Evolutionary conservation across 2,329 filamentous ascomycete genomes (phyloP), one percentile per base, ranked within the genome.

Genomic region (Ascochyta clinopodiicola): DNA sequence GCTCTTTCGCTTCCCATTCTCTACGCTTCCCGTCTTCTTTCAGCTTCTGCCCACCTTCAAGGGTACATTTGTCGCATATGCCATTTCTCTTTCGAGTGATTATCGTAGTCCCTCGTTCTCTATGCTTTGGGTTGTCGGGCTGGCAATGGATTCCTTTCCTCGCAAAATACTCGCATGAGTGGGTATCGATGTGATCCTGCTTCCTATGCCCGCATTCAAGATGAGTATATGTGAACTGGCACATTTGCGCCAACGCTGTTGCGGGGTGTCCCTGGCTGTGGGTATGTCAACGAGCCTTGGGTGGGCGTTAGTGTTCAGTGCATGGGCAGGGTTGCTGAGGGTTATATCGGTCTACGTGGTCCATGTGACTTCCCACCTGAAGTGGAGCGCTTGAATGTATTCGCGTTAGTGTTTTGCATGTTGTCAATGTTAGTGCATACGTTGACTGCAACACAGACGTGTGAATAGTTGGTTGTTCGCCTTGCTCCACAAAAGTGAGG

Each of bases 201-300:
- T 44, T 44, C 9, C 55, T 51, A 27, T 70, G 66, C 7, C 63
- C 63, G 44, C 66, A 67, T 19, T 68, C 63, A 17, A 59, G 52
- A 39, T 53, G 50, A 43, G 38, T 57, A 35, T 44, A 66, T 44
- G 62, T 67, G 36, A 63, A 68, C 24, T 56, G 61, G 50, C 67
- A 70, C 66, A 69, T 70, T 13, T 31, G 13, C 12, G 15, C n/a
- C 44, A 10, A 34, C 17, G 10, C 22, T 42, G 15, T 22, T 19
- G 24, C n/a, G 39, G 13, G 39, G 24, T 29, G 12, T 1, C 13
- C 22, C 13, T 12, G 15, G 15, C 24, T 12, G 32, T 35, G 32
- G 15, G 17, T 2, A 34, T 17, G 5, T 17, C 15, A 17, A 25
- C 8, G 10, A 15, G n/a, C 15, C 5, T 42, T 25, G 39, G 15